A percentile compares a stretch with the other conserved stretches of the same genome.
These are phyloP conservation scores for Acanthamoeba lugdunensis DNA, from an alignment of 208 protist species.

Conservation along the genomic window DNA sequence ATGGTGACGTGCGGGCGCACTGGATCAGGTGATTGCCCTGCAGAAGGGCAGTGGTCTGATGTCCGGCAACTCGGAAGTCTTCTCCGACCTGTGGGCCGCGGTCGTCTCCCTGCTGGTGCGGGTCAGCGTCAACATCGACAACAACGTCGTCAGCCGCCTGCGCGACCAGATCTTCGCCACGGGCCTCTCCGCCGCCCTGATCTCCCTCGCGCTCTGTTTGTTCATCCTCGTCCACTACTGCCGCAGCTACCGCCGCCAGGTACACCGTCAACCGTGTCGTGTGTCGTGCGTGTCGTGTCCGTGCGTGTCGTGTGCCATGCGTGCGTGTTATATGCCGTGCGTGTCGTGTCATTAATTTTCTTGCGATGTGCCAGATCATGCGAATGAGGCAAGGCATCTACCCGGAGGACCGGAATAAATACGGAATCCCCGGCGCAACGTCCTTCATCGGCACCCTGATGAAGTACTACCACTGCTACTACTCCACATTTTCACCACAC, in stretches of 20 bases:
- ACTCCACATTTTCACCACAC: too few relatives aligned
- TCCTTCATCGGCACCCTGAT: constrained; percentile 53
- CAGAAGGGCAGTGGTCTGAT: neutral
- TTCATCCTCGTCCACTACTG: constrained; percentile 48
- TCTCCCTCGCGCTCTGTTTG: neutral
- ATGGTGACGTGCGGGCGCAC: neutral
- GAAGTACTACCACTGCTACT: neutral
- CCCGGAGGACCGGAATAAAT: neutral
- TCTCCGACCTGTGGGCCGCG: constrained; percentile 16
- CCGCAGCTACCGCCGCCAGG: constrained; percentile 5
- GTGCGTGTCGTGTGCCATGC: too few relatives aligned
- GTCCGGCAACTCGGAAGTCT: neutral
- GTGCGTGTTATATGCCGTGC: too few relatives aligned
- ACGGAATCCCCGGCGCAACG: constrained; percentile 6
- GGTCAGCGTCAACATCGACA: constrained; percentile 19
- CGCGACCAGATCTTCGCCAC: neutral
- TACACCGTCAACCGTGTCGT: neutral
- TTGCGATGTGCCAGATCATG: neutral
- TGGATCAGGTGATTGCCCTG: neutral
- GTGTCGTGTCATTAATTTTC: neutral
- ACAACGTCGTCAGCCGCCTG: neutral
- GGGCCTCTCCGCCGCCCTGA: neutral
- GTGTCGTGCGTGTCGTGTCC: neutral
- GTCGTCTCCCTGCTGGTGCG: constrained; percentile 18
- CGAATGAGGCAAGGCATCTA: constrained; percentile 35